Percentiles rank a stretch among this genome's conserved stretches.
phyloP scores from a whole-genome alignment of 108 stramenopile species.

The Aureococcus anophagefferens region DNA sequence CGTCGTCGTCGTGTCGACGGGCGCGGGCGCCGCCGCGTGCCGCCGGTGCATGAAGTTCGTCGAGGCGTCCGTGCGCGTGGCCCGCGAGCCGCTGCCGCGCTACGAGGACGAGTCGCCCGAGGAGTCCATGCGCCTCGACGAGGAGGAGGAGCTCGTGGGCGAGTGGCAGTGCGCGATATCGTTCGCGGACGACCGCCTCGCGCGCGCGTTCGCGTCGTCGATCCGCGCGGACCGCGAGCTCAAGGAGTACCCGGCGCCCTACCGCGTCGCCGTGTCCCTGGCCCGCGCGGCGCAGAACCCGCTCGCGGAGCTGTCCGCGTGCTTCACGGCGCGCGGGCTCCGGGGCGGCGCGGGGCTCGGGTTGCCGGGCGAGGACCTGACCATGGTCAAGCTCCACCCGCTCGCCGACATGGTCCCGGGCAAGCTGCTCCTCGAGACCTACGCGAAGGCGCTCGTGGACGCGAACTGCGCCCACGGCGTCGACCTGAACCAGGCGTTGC shows the following conservation, averaged over 20 bases:
- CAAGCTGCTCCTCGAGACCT: background rate
- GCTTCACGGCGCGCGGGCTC: background rate
- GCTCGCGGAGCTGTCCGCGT: constrained; percentile 11
- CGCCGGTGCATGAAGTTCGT: background rate
- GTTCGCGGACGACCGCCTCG: background rate
- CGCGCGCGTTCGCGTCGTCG: background rate
- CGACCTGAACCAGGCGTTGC: background rate
- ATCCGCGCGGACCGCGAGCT: background rate
- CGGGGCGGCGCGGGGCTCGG: constrained; percentile 12
- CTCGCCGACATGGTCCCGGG: background rate
- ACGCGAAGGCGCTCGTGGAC: background rate
- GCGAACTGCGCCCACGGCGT: background rate
- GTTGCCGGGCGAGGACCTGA: background rate
- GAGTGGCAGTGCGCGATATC: background rate
- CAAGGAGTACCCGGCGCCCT: background rate
- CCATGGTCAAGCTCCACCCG: background rate
- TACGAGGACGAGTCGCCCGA: background rate
- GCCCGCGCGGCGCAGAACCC: constrained; percentile 22
- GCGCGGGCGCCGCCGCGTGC: background rate
- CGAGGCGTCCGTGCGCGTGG: background rate
- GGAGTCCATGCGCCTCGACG: background rate
- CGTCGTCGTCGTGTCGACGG: background rate
- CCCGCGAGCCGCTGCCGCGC: background rate
- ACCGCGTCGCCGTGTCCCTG: constrained; percentile 8
- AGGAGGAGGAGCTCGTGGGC: background rate